Evolutionary conservation across 2,329 filamentous ascomycete species (phyloP), one percentile per base, ranked within the genome.

Genomic region (Chaetomium sp.): DNA sequence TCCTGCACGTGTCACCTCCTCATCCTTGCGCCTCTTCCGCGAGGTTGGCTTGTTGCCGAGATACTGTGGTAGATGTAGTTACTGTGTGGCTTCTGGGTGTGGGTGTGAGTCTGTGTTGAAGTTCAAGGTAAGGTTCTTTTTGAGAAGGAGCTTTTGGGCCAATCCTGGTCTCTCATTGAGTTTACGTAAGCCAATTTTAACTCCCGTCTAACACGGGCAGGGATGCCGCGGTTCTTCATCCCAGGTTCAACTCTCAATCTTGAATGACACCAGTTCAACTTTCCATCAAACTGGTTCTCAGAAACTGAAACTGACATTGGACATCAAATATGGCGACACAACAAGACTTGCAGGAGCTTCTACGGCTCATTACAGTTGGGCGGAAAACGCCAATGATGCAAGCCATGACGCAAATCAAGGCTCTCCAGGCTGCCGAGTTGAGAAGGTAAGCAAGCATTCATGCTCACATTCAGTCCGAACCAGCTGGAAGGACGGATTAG

Each of bases 271-370:
- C 25, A 25, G 23, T 53, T 19, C 50, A 19, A 27, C 25, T 53
- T 29, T 47, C 35, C 10, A 45, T 49, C 21, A 23, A 42, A n/a
- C 54, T 25, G 50, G 16, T 19, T 33, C 5, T 33, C 29, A 12
- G 16, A 4, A 1, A 23, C 27, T 29, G 16, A 4, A 1, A 23
- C 27, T 29, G 27, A 29, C 25, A 23, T 1, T 9, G 7, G 25
- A 21, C 21, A 1, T 23, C 16, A 9, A n/a, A 51, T 10, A 86
- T 87, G 84, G 79, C 83, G 8, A 78, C 82, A 1, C 83, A 86
- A 67, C 80, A 84, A 65, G 85, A 88, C 68, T 75, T 88, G 25
- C 85, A 88, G 70, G 85, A 87, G 71, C 80, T 88, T 19, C 78
- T 88, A 60, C 84, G 85, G 55, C 79, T 88, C 62, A 77, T 88